Percentiles rank a stretch among this genome's conserved stretches.
Evolutionary conservation across 495 filamentous ascomycete species (phyloP).

Genomic region (Immersiella caudata): DNA sequence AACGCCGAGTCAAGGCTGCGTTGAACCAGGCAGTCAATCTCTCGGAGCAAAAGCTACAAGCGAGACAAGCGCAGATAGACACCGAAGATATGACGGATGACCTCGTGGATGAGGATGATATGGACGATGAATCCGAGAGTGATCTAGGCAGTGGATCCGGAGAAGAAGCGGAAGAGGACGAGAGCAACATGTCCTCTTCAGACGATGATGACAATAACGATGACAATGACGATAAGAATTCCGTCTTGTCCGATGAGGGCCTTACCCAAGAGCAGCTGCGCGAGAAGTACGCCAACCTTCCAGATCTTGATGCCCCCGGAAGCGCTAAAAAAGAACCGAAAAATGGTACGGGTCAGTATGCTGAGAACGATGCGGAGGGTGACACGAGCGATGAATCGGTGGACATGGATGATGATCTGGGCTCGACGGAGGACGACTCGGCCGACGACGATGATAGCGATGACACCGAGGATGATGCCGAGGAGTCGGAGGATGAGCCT

Average conservation of each 20-base stretch:
- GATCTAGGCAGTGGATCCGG: neutral
- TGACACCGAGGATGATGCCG: slow-evolving; percentile 49
- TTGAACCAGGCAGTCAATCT: slow-evolving; percentile 82
- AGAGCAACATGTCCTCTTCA: slow-evolving; percentile 71
- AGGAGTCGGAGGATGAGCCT: slow-evolving; percentile 56
- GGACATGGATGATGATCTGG: slow-evolving; percentile 87
- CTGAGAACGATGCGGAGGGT: slow-evolving; percentile 50
- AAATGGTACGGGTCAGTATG: slow-evolving; percentile 30
- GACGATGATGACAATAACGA: slow-evolving; percentile 34
- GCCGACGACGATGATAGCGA: slow-evolving; percentile 50
- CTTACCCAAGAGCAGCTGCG: slow-evolving; percentile 79
- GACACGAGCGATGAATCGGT: slow-evolving; percentile 78
- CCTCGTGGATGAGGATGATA: slow-evolving; percentile 47
- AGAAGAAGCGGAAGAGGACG: slow-evolving; percentile 47
- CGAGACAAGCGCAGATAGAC: slow-evolving; percentile 49
- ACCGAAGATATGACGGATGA: slow-evolving; percentile 60
- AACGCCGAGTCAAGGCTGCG: slow-evolving; percentile 76
- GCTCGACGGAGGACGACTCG: slow-evolving; percentile 64
- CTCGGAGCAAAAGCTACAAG: slow-evolving; percentile 60
- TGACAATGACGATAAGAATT: slow-evolving; percentile 61
- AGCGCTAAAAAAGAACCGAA: slow-evolving; percentile 18
- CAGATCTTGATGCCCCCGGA: slow-evolving; percentile 33
- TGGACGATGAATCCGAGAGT: neutral
- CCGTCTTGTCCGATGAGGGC: slow-evolving; percentile 66
- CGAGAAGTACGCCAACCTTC: slow-evolving; percentile 76